Evolutionary conservation across 2,329 filamentous ascomycete genomes (phyloP), one percentile per base, ranked within the genome.

Genomic region (Ceratocystis diversiconidia): DNA sequence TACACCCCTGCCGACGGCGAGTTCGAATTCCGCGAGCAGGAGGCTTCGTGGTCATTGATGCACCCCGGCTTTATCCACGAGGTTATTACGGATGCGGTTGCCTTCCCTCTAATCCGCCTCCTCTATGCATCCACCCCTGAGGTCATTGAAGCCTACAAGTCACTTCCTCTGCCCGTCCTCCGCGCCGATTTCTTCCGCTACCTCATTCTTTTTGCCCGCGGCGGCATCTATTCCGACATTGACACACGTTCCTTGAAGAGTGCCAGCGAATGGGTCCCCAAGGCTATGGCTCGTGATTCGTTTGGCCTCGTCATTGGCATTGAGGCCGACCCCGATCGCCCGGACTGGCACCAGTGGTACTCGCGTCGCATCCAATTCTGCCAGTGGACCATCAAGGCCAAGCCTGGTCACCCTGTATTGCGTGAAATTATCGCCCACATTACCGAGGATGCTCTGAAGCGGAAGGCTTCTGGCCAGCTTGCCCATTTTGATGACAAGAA

Each of bases 361-460:
- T 94, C 90, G 69, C 88, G 94, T 67, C 85, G 92, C 69, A 92
- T 99, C 68, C 94, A 97, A 74, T 97, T 99, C 76, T 99, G 94
- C 77, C 94, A 99, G 75, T 99, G 94, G 94, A 99, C 94, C 1
- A 96, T 99, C 69, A 92, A 97, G 75, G 80, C 89, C 66, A 99
- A 99, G 76, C 88, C 92, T 0, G 94, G 94, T 10, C 94, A 99
- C 74, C 94, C 94, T 0, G 85, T 96, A 12, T 81, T 99, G 67
- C 85, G 92, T 68, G 90, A 96, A 68, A 84, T 96, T 68, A 90
- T 99, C 41, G 81, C 88, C 15, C 87, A 86, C 70, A 92, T 99
- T 72, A 96, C 92, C 0, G 82, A 89, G 69, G 85, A 92, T 73
- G 89, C 92, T 0, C 79, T 97, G 62, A 79, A 81, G 67, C 82